These are phyloP conservation scores for Lumnitzera racemosa DNA, from an alignment of 345 rosid species.

Conservation along the genomic window DNA sequence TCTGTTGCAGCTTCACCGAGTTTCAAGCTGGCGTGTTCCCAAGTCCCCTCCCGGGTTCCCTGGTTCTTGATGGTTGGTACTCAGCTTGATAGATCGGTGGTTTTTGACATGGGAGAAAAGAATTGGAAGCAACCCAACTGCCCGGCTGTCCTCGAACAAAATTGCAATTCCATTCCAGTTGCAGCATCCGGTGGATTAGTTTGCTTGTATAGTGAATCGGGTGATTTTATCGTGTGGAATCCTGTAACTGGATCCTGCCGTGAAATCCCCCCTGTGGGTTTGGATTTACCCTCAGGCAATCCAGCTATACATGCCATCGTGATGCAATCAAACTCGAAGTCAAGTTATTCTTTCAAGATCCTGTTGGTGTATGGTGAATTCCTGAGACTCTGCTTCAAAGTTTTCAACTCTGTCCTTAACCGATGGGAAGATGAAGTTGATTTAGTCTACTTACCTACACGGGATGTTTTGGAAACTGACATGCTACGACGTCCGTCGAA, in stretches of 20 bases:
- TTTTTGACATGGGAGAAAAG: conserved; percentile 57
- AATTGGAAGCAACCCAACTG: conserved; percentile 55
- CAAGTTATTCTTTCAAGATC: conserved; percentile 42
- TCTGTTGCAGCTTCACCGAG: conserved; percentile 47
- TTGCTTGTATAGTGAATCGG: conserved; percentile 48
- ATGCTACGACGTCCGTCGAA: conserved; percentile 83
- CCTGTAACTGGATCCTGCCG: conserved; percentile 61
- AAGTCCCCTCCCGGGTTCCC: conserved; percentile 61
- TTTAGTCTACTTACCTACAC: conserved; percentile 70
- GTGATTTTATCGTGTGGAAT: conserved; percentile 44
- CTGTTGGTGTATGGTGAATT: conserved; percentile 60
- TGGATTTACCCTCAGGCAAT: too few species aligned
- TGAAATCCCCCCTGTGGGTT: too few species aligned
- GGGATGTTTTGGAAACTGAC: conserved; percentile 60
- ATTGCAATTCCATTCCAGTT: conserved; percentile 40
- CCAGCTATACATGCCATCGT: too few species aligned
- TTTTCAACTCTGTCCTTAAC: conserved; percentile 38
- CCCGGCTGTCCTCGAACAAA: conserved; percentile 16
- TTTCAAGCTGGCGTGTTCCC: conserved; percentile 76
- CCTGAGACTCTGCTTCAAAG: conserved; percentile 39
- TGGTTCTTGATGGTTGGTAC: conserved; percentile 75
- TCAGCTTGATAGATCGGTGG: conserved; percentile 28
- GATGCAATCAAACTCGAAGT: conserved; percentile 14
- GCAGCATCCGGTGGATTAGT: conserved; percentile 78
- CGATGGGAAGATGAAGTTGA: conserved; percentile 52